A percentile compares a stretch with the other conserved stretches of the same genome.
Evolutionary conservation across 441 rosid genomes (phyloP).

Genomic region (Raphanus hybrid): DNA sequence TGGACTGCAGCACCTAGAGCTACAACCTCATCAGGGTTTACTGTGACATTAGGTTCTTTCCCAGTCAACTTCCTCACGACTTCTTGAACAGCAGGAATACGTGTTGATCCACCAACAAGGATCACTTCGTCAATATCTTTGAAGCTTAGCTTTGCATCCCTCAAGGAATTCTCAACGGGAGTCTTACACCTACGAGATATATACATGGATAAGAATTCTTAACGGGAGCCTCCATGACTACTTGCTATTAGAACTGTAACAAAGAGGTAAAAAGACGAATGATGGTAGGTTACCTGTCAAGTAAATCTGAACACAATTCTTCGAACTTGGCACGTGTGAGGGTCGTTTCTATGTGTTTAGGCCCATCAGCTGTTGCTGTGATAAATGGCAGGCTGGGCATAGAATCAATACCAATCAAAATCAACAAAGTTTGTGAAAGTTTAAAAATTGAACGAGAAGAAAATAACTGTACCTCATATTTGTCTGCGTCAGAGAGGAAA

Average conservation of each 20-base stretch:
- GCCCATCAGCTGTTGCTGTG: constrained; percentile 97
- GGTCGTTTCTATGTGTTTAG: constrained; percentile 95
- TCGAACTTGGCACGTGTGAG: constrained; percentile 90
- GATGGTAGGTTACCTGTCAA: constrained; percentile 68
- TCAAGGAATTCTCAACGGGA: constrained; percentile 79
- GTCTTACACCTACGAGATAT: constrained; percentile 64
- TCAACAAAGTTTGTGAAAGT: no score
- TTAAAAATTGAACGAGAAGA: no score
- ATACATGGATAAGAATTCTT: constrained; percentile 5
- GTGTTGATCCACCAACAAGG: constrained; percentile 97
- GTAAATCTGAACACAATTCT: constrained; percentile 85
- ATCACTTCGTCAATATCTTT: constrained; percentile 94
- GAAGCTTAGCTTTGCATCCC: constrained; percentile 82
- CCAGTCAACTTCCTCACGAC: constrained; percentile 87
- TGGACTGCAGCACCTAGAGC: constrained; percentile 98
- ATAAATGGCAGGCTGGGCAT: constrained; percentile 86
- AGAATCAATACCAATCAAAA: neutral
- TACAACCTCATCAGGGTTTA: constrained; percentile 97
- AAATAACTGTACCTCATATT: constrained; percentile 47
- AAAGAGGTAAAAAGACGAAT: neutral
- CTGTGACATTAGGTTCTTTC: constrained; percentile 91
- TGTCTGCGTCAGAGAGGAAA: constrained; percentile 86
- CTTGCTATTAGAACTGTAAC: neutral
- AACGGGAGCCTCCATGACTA: neutral
- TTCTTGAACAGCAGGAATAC: constrained; percentile 90